Conservation (phyloP, 108 stramenopile species). For the Poteriospumella lacustris region DNA sequence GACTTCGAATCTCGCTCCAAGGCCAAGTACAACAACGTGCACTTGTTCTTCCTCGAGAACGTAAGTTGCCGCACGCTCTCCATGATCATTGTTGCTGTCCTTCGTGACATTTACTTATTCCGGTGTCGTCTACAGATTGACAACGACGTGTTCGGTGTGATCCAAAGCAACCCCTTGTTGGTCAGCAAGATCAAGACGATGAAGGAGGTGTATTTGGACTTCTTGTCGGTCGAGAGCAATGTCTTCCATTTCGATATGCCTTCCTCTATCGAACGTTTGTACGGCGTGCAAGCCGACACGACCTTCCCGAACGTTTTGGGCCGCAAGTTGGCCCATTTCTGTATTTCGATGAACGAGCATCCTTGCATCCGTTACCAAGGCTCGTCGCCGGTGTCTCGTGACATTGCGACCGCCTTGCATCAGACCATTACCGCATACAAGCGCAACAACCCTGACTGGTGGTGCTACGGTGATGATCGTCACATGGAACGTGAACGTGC, state of each 20-base stretch:
- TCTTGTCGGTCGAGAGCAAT: constrained; percentile 74
- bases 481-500: constrained; percentile 63
- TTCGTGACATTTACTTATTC: neutral
- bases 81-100: neutral
- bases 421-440: constrained; percentile 74
- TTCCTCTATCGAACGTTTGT: constrained; percentile 29
- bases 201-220: constrained; percentile 85
- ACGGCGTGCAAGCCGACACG: constrained; percentile 26
- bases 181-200: constrained; percentile 70
- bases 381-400: constrained; percentile 56
- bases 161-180: constrained; percentile 75
- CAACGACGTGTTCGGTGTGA: constrained; percentile 59
- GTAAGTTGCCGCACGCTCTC: no score
- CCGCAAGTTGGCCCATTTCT: constrained; percentile 80
- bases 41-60: constrained; percentile 75
- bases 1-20: constrained; percentile 62
- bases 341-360: constrained; percentile 92
- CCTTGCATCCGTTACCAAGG: constrained; percentile 81
- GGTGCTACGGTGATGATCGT: constrained; percentile 76
- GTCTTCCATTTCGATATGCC: constrained; percentile 81
- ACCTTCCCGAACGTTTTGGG: constrained; percentile 46
- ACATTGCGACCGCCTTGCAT: constrained; percentile 72
- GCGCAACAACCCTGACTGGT: constrained; percentile 64
- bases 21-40: constrained; percentile 71
- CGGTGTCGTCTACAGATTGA: constrained; percentile 36